phyloP scores from a whole-genome alignment of 139 green algal genomes.

The Coccomyxa sp. region DNA sequence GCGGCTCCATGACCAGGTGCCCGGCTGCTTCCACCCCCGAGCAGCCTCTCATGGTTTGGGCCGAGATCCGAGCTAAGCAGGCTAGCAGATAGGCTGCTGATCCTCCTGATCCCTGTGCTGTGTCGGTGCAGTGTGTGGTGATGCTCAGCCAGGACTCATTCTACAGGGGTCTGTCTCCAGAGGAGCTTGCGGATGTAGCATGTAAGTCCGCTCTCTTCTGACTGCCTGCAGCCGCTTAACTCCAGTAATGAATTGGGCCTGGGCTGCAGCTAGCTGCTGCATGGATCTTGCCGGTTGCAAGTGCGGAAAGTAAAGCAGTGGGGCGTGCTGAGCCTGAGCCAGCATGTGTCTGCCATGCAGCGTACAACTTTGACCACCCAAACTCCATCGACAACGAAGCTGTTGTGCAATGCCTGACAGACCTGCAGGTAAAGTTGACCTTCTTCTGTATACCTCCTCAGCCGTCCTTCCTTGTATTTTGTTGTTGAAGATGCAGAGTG shows the following conservation, averaged over 20 bases:
- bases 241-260: too few species aligned
- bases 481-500: too few species aligned
- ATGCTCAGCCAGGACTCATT: conserved; percentile 91
- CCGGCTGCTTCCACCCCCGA: background rate
- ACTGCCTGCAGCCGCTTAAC: background rate
- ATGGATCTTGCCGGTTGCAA: too few species aligned
- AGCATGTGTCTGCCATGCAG: conserved; percentile 1
- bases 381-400: conserved; percentile 75
- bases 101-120: too few species aligned
- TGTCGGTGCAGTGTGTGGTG: conserved; percentile 82
- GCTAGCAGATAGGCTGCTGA: background rate
- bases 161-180: conserved; percentile 73
- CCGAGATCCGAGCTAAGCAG: background rate
- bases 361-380: conserved; percentile 84
- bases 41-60: too few species aligned
- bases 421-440: conserved; percentile 29
- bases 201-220: background rate
- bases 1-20: conserved; percentile 30
- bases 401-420: conserved; percentile 57
- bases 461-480: too few species aligned
- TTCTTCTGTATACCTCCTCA: too few species aligned
- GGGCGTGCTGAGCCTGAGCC: too few species aligned
- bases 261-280: too few species aligned
- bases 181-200: conserved; percentile 61
- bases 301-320: too few species aligned